A percentile compares a stretch with the other conserved stretches of the same genome.
These are phyloP conservation scores for Yamadazyma laniorum DNA, from an alignment of 805 yeast species.

Conservation along the genomic window DNA sequence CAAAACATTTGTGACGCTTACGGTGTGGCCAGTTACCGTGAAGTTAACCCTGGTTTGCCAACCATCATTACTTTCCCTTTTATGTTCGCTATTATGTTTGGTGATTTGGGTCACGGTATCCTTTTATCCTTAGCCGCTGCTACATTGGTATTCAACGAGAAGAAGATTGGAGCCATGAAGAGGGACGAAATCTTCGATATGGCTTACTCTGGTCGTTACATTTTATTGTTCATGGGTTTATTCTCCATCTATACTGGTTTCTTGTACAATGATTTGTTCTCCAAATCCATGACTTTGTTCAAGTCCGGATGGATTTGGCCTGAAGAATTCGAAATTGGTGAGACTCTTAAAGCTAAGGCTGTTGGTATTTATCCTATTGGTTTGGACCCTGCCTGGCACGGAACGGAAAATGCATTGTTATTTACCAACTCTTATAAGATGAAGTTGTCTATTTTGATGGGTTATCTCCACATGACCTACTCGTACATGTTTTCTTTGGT, in stretches of 20 bases:
- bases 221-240: conserved; percentile 84
- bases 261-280: conserved; percentile 89
- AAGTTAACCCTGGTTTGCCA: conserved; percentile 94
- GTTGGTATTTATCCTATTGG: conserved; percentile 69
- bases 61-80: conserved; percentile 95
- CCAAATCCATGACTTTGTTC: conserved; percentile 86
- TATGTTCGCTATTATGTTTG: conserved; percentile 99
- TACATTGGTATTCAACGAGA: conserved; percentile 70
- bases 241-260: conserved; percentile 96
- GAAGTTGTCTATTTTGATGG: conserved; percentile 94
- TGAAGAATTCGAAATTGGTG: conserved; percentile 63
- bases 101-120: conserved; percentile 96
- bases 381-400: conserved; percentile 95
- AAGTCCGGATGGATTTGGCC: conserved; percentile 96
- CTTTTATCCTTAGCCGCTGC: conserved; percentile 74
- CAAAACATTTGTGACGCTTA: conserved; percentile 94
- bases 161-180: conserved; percentile 60
- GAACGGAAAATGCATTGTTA: conserved; percentile 85
- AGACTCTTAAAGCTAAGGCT: conserved; percentile 20
- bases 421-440: conserved; percentile 95
- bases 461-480: conserved; percentile 91
- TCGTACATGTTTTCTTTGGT: conserved; percentile 82
- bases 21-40: conserved; percentile 89
- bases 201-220: conserved; percentile 94
- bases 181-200: conserved; percentile 94